Evolutionary conservation across 139 green algal genomes (phyloP), one percentile per base, ranked within the genome.

Genomic region (Chlorella vulgaris): DNA sequence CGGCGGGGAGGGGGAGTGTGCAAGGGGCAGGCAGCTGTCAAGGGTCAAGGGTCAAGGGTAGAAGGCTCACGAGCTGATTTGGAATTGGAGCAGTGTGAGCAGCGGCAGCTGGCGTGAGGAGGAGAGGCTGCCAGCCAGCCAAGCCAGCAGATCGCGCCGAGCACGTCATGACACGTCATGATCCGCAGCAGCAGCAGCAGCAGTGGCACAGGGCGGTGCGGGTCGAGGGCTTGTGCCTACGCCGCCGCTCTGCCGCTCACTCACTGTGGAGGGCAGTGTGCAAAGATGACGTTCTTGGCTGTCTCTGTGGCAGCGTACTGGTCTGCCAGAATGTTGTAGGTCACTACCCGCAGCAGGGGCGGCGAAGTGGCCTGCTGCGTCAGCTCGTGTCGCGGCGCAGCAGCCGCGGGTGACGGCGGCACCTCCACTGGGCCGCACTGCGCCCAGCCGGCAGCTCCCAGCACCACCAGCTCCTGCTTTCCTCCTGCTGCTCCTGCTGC

Each of bases 311-410:
- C 86, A 0, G 93, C 91, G 69, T 98, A 98, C 86, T 97, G 93
- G 89, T 97, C 94, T 8, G 95, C 94, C 38, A 98, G 85, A 68
- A 98, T 92, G 92, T 98, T 98, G 90, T 98, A 98, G 35, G 91
- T 95, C 70, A 97, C 76, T 4, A 96, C 84, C 0, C 95, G 83
- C 26, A 98, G 84, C 18, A 65, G 33, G 0, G 87, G 89, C 0
- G 65, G 8, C 8, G 69, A 19, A 40, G 86, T 36, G 10, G 76
- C 77, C 33, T 58, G 21, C 39, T 40, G 65, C 0, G 77, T 83
- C 22, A 83, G 77, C 13, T 43, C 58, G 2, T 80, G 38, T 15
- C 86, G 83, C 13, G 74, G 22, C 29, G 58, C 62, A 3, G 73
- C 83, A 4, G 86, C 79, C 0, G 43, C 35, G 6, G 78, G 40